A percentile compares a stretch with the other conserved stretches of the same genome.
phyloP scores from a whole-genome alignment of 2,329 filamentous ascomycete genomes.

The Botrytis sinoallii region DNA sequence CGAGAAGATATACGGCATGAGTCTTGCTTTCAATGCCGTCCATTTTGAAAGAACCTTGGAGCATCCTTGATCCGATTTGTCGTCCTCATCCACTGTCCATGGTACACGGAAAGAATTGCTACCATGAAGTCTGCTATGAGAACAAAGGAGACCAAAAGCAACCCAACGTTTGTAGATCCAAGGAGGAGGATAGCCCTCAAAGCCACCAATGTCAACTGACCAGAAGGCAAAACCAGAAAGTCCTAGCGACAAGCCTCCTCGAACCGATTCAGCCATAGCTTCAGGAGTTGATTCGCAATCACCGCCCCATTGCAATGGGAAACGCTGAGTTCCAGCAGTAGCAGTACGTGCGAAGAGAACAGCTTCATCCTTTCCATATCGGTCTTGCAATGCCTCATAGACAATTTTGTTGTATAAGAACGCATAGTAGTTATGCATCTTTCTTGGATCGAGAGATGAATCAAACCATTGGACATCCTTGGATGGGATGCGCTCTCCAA shows the following conservation, averaged over 20 bases:
- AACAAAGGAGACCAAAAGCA: constrained; percentile 59
- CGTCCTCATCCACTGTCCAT: constrained; percentile 59
- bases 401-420: constrained; percentile 60
- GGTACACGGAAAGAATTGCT: constrained; percentile 60
- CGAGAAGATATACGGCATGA: constrained; percentile 57
- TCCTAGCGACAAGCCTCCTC: constrained; percentile 55
- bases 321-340: constrained; percentile 56
- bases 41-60: constrained; percentile 48
- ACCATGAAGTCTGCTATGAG: constrained; percentile 57
- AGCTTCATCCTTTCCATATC: constrained; percentile 48
- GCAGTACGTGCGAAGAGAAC: constrained; percentile 58
- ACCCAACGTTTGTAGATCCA: constrained; percentile 64
- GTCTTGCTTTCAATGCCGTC: constrained; percentile 47
- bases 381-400: constrained; percentile 51
- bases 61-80: constrained; percentile 45
- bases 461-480: constrained; percentile 54
- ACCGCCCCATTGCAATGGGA: constrained; percentile 59
- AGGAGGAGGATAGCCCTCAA: constrained; percentile 56
- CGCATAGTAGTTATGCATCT: constrained; percentile 64
- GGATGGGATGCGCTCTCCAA: constrained; percentile 58
- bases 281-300: constrained; percentile 62
- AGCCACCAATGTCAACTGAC: constrained; percentile 61
- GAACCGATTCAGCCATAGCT: constrained; percentile 59
- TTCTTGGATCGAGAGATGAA: constrained; percentile 46
- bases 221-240: constrained; percentile 59